Conservation (phyloP, 2,329 filamentous ascomycete genomes). For the Fusarium sp. region DNA sequence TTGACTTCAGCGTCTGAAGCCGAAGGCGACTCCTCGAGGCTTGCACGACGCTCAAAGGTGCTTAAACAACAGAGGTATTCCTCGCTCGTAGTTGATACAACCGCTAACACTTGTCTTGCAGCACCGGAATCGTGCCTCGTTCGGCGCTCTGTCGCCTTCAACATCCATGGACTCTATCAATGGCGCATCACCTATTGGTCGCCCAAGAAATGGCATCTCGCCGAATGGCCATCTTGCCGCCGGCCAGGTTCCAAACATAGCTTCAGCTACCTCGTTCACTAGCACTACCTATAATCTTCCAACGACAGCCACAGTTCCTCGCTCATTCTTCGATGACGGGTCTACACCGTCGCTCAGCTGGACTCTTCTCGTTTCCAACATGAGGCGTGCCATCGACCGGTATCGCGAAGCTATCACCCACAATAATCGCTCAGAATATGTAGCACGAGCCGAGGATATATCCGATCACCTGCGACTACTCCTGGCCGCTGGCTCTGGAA, state of each 20-base stretch:
- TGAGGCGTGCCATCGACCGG: slow-evolving; percentile 89
- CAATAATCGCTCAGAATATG: slow-evolving; percentile 88
- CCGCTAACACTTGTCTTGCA: slow-evolving; percentile 46
- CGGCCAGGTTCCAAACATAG: slow-evolving; percentile 64
- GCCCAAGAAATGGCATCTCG: slow-evolving; percentile 69
- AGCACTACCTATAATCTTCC: slow-evolving; percentile 69
- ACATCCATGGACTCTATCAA: slow-evolving; percentile 94
- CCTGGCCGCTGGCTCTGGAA: slow-evolving; percentile 94
- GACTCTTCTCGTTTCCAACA: slow-evolving; percentile 90
- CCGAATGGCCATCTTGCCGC: slow-evolving; percentile 53
- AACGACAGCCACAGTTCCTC: slow-evolving; percentile 73
- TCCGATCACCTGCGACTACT: slow-evolving; percentile 94
- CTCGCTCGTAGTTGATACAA: background rate
- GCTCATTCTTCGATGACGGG: slow-evolving; percentile 93
- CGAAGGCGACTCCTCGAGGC: slow-evolving; percentile 79
- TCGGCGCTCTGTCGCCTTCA: slow-evolving; percentile 83
- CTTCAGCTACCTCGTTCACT: slow-evolving; percentile 73
- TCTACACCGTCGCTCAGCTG: slow-evolving; percentile 84
- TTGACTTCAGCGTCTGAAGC: slow-evolving; percentile 85
- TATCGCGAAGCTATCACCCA: slow-evolving; percentile 92
- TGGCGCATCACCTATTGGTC: slow-evolving; percentile 69
- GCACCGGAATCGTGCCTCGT: slow-evolving; percentile 75
- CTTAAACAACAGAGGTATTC: slow-evolving; percentile 44
- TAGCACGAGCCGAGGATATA: slow-evolving; percentile 95
- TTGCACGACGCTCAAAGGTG: slow-evolving; percentile 77